Evolutionary conservation across 176 grass and related monocot genomes (phyloP).

Genomic region (Rhynchospora tenuis): DNA sequence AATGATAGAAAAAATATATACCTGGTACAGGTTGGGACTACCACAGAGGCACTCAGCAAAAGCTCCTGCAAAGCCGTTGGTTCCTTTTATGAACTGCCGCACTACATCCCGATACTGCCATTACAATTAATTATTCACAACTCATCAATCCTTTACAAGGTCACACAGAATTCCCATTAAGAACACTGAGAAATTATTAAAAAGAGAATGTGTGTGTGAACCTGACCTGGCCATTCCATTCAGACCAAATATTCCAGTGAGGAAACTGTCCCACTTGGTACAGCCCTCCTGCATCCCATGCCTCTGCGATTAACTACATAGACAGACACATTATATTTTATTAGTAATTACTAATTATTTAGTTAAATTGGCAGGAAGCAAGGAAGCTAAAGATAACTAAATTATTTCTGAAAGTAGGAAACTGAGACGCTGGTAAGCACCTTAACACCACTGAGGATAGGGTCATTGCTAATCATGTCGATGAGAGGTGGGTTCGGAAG

Average conservation of each 20-base stretch:
- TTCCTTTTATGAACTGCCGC: conserved; percentile 96
- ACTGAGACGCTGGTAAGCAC: conserved; percentile 32
- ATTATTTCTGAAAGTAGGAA: conserved; percentile 7
- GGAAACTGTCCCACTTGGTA: conserved; percentile 98
- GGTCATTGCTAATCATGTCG: conserved; percentile 98
- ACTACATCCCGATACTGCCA: conserved; percentile 86
- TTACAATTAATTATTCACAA: conserved; percentile 19
- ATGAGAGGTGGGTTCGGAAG: conserved; percentile 67
- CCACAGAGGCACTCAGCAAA: conserved; percentile 93
- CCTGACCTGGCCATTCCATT: conserved; percentile 96
- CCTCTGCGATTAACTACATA: conserved; percentile 89
- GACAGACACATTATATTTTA: not conserved
- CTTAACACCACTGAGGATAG: conserved; percentile 82
- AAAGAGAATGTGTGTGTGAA: not conserved
- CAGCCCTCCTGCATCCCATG: conserved; percentile 99
- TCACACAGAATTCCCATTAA: not conserved
- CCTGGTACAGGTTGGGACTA: conserved; percentile 94
- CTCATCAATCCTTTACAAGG: not conserved
- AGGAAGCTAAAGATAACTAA: not conserved
- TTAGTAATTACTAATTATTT: not conserved
- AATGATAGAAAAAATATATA: conserved; percentile 23
- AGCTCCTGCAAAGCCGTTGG: conserved; percentile 86
- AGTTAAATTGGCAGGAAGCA: not conserved
- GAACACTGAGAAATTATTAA: not conserved
- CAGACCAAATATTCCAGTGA: conserved; percentile 88